Evolutionary conservation across 108 stramenopile species (phyloP).

Genomic region (Seminavis robusta): DNA sequence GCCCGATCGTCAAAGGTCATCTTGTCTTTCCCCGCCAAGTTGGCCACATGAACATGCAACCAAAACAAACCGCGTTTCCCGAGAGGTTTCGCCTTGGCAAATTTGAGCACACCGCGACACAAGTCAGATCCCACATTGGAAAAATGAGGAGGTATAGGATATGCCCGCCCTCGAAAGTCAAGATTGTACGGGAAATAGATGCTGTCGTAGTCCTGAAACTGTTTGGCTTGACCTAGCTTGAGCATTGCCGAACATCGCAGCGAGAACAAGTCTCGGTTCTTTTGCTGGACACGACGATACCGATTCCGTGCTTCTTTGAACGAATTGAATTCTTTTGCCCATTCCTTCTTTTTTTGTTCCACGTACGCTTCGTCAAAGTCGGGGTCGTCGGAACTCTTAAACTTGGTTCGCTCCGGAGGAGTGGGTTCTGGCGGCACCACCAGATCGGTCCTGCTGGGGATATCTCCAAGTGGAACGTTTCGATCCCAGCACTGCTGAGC

Average conservation of each 20-base stretch:
- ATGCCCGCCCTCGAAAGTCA: conserved; percentile 97
- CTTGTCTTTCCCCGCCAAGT: conserved; percentile 92
- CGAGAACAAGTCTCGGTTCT: conserved; percentile 77
- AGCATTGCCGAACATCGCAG: conserved; percentile 83
- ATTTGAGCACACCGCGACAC: conserved; percentile 91
- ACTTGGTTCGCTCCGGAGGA: conserved; percentile 21
- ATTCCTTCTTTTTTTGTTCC: conserved; percentile 30
- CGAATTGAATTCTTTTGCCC: no score
- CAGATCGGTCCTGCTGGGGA: conserved; percentile 75
- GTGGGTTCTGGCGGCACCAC: conserved; percentile 67
- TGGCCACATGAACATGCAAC: conserved; percentile 97
- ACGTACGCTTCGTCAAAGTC: conserved; percentile 27
- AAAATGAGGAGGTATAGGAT: conserved; percentile 98
- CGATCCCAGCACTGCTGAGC: conserved; percentile 72
- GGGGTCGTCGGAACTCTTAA: conserved; percentile 26
- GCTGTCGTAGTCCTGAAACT: conserved; percentile 80
- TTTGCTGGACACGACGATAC: conserved; percentile 59
- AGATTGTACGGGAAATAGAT: conserved; percentile 99
- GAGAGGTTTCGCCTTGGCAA: conserved; percentile 88
- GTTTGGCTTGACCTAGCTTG: conserved; percentile 84
- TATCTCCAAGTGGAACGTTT: conserved; percentile 81
- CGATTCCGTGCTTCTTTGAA: conserved; percentile 57
- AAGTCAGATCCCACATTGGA: conserved; percentile 97
- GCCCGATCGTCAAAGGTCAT: conserved; percentile 95
- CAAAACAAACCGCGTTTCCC: conserved; percentile 91